A percentile compares a stretch with the other conserved stretches of the same genome.
These are phyloP conservation scores for Wallacemonas sp. DNA, from an alignment of 208 protist species.

Conservation along the genomic window DNA sequence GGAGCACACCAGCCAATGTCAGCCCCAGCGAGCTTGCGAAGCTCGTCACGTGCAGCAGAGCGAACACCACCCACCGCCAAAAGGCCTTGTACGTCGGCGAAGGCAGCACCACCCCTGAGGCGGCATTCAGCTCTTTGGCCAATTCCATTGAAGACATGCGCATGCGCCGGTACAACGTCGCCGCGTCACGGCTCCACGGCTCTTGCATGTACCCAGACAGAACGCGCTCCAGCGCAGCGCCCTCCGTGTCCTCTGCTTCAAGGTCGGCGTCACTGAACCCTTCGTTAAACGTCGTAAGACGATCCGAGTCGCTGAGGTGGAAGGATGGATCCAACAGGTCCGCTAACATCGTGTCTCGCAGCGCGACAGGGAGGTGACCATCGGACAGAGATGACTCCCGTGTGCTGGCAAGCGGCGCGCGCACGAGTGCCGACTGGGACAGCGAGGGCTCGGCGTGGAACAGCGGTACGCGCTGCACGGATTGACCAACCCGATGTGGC, in stretches of 20 bases:
- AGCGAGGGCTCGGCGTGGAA: not conserved
- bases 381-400: too few species aligned
- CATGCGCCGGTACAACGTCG: constrained; percentile 6
- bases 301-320: too few species aligned
- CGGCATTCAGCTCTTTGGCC: constrained; percentile 7
- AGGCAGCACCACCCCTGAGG: not conserved
- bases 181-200: not conserved
- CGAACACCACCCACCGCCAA: constrained; percentile 29
- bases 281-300: not conserved
- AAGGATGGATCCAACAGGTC: too few species aligned
- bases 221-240: constrained; percentile 24
- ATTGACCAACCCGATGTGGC: not conserved
- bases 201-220: constrained; percentile 16
- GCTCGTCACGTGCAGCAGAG: constrained; percentile 36
- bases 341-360: too few species aligned
- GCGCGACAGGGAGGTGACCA: too few species aligned
- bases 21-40: constrained; percentile 45
- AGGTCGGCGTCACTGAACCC: constrained; percentile 18
- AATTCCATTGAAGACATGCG: not conserved
- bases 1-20: constrained; percentile 40
- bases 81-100: not conserved
- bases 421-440: not conserved
- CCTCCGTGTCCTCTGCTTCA: constrained; percentile 32
- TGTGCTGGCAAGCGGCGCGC: too few species aligned
- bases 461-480: not conserved